A percentile compares a stretch with the other conserved stretches of the same genome.
Conservation (phyloP, 306 rosid species). For the Lablab purpureus region DNA sequence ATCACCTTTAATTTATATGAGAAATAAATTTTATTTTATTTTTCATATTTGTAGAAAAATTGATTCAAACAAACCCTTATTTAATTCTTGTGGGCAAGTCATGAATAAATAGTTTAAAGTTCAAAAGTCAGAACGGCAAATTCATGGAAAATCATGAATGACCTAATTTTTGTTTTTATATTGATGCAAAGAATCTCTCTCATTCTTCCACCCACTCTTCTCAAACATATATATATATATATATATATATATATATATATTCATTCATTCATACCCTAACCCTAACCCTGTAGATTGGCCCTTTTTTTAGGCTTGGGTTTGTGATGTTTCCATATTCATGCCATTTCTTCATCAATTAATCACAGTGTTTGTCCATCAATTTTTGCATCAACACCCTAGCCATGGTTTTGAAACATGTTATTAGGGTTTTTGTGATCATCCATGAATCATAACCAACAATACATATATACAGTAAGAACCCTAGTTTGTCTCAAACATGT, state of each 20-base stretch:
- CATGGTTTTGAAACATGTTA: too few species aligned
- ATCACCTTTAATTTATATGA: too few species aligned
- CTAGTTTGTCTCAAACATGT: too few species aligned
- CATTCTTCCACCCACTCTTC: neutral
- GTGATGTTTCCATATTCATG: neutral
- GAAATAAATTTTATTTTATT: too few species aligned
- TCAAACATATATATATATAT: neutral
- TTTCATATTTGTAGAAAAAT: too few species aligned
- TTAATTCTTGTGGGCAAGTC: neutral
- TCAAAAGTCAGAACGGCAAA: slow-evolving; percentile 8
- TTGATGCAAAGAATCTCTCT: neutral
- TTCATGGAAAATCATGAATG: neutral
- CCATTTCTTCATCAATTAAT: neutral
- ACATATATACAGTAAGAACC: too few species aligned
- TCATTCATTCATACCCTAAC: neutral
- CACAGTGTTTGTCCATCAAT: too few species aligned
- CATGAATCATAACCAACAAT: too few species aligned
- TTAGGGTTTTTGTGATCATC: too few species aligned
- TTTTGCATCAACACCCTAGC: too few species aligned
- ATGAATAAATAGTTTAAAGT: neutral
- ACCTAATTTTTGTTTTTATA: neutral
- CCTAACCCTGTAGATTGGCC: neutral
- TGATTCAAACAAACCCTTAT: neutral
- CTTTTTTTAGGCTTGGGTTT: neutral
- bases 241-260: neutral